phyloP scores from a whole-genome alignment of 441 rosid species.

The Gossypium schwendimanii region DNA sequence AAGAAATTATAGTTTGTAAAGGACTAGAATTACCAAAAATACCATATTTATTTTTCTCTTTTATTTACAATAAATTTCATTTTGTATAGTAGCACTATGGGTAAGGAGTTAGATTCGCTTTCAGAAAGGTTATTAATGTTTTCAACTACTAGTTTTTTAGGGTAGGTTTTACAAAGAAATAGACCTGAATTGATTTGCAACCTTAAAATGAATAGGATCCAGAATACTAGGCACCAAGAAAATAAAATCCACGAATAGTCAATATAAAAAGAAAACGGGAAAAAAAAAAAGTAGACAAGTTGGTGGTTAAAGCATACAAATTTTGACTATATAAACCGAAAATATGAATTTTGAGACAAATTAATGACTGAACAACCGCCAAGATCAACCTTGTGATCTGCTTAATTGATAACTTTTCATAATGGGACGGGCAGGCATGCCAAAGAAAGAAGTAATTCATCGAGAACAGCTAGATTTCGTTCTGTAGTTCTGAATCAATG shows the following conservation, averaged over 20 bases:
- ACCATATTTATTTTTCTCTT: too few relatives aligned
- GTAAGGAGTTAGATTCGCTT: background rate
- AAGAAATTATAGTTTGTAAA: too few relatives aligned
- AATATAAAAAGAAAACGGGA: background rate
- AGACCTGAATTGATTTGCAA: background rate
- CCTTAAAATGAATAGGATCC: background rate
- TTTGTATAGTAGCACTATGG: background rate
- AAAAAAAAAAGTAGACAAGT: background rate
- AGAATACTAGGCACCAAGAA: background rate
- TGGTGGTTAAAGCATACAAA: background rate
- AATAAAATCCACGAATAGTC: background rate
- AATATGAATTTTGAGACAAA: background rate
- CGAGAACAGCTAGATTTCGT: background rate
- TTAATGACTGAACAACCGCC: background rate
- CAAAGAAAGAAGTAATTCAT: background rate
- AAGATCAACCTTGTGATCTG: background rate
- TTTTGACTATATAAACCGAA: background rate
- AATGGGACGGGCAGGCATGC: too few relatives aligned
- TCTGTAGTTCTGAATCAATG: too few relatives aligned
- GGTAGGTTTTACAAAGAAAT: constrained; percentile 3
- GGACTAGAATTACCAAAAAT: too few relatives aligned
- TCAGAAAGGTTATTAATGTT: background rate
- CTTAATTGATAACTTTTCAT: background rate
- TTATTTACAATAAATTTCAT: too few relatives aligned
- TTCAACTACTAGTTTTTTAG: background rate